Evolutionary conservation across 345 rosid genomes (phyloP).

Genomic region (Citrus glauca): DNA sequence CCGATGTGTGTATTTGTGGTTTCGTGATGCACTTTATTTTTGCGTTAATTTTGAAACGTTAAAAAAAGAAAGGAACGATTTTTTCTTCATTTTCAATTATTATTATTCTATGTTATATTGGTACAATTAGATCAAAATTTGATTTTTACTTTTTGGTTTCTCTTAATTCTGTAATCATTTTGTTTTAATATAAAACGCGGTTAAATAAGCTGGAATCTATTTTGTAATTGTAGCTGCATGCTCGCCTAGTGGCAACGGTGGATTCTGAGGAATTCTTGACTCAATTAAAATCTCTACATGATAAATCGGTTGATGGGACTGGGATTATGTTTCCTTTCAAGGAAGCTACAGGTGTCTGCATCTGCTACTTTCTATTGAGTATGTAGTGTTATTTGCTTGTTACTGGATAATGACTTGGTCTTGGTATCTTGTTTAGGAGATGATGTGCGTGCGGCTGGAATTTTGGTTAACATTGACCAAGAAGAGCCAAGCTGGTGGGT

Average conservation of each 20-base stretch:
- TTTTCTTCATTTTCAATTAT: neutral
- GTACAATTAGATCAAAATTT: neutral
- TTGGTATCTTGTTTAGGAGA: conserved; percentile 34
- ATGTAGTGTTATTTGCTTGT: neutral
- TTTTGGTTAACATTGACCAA: conserved; percentile 57
- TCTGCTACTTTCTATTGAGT: neutral
- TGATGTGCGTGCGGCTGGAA: conserved; percentile 63
- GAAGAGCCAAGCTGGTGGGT: conserved; percentile 98
- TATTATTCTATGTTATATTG: neutral
- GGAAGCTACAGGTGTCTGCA: conserved; percentile 66
- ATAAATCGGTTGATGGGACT: conserved; percentile 41
- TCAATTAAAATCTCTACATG: conserved; percentile 47
- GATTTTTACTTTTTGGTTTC: neutral
- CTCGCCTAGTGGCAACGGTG: conserved; percentile 57
- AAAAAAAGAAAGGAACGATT: neutral
- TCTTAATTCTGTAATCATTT: no score
- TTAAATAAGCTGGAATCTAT: neutral
- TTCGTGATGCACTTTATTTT: neutral
- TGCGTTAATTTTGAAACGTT: neutral
- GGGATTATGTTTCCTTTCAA: conserved; percentile 69
- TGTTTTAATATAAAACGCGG: neutral
- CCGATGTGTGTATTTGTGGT: conserved; percentile 50
- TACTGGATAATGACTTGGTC: neutral
- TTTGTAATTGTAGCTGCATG: conserved; percentile 44
- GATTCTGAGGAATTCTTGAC: conserved; percentile 68